Evolutionary conservation across 805 yeast species (phyloP).

Genomic region (Wickerhamomyces alni): DNA sequence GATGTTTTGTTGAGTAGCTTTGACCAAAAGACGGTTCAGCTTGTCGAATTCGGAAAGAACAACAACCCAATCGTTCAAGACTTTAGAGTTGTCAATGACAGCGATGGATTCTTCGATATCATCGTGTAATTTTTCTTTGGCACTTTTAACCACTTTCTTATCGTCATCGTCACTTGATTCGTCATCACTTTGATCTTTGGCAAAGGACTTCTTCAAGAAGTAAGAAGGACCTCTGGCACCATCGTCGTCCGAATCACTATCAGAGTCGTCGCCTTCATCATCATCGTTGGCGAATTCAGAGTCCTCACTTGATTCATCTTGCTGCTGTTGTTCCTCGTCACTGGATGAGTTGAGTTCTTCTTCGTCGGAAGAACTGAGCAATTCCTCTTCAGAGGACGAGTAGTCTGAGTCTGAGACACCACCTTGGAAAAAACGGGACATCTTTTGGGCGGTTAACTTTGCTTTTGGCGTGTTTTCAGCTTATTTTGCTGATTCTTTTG

Average conservation of each 20-base stretch:
- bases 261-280: constrained; percentile 31
- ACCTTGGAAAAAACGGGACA: constrained; percentile 88
- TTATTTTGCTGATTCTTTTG: constrained; percentile 3
- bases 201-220: constrained; percentile 34
- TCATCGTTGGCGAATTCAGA: constrained; percentile 32
- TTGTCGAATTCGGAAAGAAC: constrained; percentile 75
- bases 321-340: constrained; percentile 26
- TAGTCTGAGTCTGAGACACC: constrained; percentile 38
- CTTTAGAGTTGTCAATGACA: constrained; percentile 61
- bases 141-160: constrained; percentile 83
- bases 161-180: constrained; percentile 60
- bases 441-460: constrained; percentile 24
- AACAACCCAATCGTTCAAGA: constrained; percentile 72
- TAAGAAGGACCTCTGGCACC: constrained; percentile 39
- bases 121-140: constrained; percentile 86
- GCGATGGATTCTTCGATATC: constrained; percentile 69
- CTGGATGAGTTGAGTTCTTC: constrained; percentile 23
- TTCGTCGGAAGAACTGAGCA: constrained; percentile 37
- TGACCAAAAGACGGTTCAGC: constrained; percentile 57
- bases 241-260: constrained; percentile 38
- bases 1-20: constrained; percentile 70
- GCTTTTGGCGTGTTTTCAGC: neutral
- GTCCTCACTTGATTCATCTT: constrained; percentile 19
- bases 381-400: constrained; percentile 39
- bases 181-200: constrained; percentile 32